A percentile compares a stretch with the other conserved stretches of the same genome.
Evolutionary conservation across 2,329 filamentous ascomycete species (phyloP).

Genomic region (Xylaria sp.): DNA sequence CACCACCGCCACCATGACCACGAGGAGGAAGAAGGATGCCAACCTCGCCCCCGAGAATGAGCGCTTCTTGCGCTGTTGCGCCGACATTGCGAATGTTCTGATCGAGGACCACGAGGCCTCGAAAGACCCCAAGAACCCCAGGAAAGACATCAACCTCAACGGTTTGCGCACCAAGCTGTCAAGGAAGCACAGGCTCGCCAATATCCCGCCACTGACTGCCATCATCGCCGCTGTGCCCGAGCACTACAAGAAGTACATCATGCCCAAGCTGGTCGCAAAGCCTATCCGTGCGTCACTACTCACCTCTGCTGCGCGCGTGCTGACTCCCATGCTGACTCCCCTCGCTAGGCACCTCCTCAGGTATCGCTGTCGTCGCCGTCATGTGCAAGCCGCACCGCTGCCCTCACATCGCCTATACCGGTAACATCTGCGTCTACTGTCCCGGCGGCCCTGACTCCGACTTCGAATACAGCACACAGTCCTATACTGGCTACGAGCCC

Average conservation of each 20-base stretch:
- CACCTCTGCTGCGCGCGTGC: not conserved
- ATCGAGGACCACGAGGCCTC: slow-evolving; percentile 92
- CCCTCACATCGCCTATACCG: slow-evolving; percentile 96
- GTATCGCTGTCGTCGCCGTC: slow-evolving; percentile 96
- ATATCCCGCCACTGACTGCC: slow-evolving; percentile 88
- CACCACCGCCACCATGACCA: slow-evolving; percentile 65
- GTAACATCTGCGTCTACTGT: slow-evolving; percentile 99
- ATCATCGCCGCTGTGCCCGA: slow-evolving; percentile 99
- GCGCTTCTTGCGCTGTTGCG: slow-evolving; percentile 90
- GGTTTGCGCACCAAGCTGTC: slow-evolving; percentile 82
- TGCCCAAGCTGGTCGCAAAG: slow-evolving; percentile 95
- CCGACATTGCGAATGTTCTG: slow-evolving; percentile 90
- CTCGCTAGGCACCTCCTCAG: slow-evolving; percentile 72
- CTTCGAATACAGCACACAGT: slow-evolving; percentile 98
- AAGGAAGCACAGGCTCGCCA: slow-evolving; percentile 89
- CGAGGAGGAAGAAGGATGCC: slow-evolving; percentile 69
- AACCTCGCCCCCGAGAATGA: slow-evolving; percentile 92
- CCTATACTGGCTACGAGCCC: slow-evolving; percentile 97
- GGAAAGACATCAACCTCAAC: slow-evolving; percentile 93
- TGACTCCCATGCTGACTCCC: slow-evolving; percentile 11
- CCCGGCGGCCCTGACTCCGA: slow-evolving; percentile 97
- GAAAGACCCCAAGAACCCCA: slow-evolving; percentile 72
- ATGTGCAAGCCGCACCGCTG: slow-evolving; percentile 99
- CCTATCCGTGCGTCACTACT: slow-evolving; percentile 75
- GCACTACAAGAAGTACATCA: slow-evolving; percentile 98